Percentiles rank a stretch among this genome's conserved stretches.
phyloP scores from a whole-genome alignment of 2,329 filamentous ascomycete genomes.

The Teratosphaeriaceae sp. region DNA sequence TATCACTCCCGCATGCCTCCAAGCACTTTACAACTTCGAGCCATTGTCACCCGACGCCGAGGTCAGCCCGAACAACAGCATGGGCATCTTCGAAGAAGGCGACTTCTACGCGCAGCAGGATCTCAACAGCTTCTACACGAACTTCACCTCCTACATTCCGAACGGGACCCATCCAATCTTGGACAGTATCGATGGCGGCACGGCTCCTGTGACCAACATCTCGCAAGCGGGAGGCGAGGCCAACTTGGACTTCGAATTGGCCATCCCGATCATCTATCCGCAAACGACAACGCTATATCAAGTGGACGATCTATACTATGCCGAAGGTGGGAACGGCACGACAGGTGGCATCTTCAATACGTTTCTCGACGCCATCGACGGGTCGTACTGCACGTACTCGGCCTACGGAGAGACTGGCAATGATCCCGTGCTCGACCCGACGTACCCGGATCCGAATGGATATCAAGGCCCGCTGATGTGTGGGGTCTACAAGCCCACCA shows the following conservation, averaged over 20 bases:
- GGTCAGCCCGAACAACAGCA: slow-evolving; percentile 15
- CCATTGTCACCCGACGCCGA: slow-evolving; percentile 11
- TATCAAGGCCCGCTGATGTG: slow-evolving; percentile 44
- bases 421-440: slow-evolving; percentile 41
- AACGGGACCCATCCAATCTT: slow-evolving; percentile 10
- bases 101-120: slow-evolving; percentile 41
- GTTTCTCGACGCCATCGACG: slow-evolving; percentile 30
- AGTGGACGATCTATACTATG: slow-evolving; percentile 34
- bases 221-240: slow-evolving; percentile 32
- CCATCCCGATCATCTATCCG: slow-evolving; percentile 47
- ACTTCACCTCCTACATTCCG: slow-evolving; percentile 21
- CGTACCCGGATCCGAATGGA: slow-evolving; percentile 40
- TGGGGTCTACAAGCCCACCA: slow-evolving; percentile 47
- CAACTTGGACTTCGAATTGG: slow-evolving; percentile 45
- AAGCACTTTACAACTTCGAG: slow-evolving; percentile 19
- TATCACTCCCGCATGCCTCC: slow-evolving; percentile 20
- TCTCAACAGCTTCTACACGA: slow-evolving; percentile 36
- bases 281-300: slow-evolving; percentile 45
- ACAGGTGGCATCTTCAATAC: slow-evolving; percentile 35
- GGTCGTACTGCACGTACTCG: slow-evolving; percentile 33
- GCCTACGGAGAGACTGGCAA: slow-evolving; percentile 36
- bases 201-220: slow-evolving; percentile 18
- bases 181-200: slow-evolving; percentile 15
- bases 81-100: slow-evolving; percentile 38
- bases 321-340: slow-evolving; percentile 29